phyloP scores from a whole-genome alignment of 805 yeast species.

The Zygosaccharomyces kombuchaensis region DNA sequence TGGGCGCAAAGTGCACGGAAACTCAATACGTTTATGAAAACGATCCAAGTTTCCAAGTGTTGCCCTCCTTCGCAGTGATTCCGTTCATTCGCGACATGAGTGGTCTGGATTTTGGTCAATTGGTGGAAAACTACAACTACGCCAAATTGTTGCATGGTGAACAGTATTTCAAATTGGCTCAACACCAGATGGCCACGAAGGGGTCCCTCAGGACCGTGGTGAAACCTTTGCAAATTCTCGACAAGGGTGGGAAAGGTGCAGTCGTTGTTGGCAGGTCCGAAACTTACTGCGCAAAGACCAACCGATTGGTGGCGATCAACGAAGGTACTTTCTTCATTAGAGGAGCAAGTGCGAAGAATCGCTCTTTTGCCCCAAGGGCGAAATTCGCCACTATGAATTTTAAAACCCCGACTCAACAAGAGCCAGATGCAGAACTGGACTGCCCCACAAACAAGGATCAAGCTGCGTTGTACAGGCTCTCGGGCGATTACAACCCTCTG shows the following conservation, averaged over 20 bases:
- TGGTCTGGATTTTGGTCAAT: constrained; percentile 51
- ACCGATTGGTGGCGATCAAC: constrained; percentile 69
- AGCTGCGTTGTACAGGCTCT: constrained; percentile 85
- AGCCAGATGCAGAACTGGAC: constrained; percentile 64
- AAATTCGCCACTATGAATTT: constrained; percentile 61
- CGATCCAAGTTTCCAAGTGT: constrained; percentile 68
- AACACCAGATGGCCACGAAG: constrained; percentile 62
- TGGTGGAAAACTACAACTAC: constrained; percentile 81
- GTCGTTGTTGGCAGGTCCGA: constrained; percentile 69
- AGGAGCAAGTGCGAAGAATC: constrained; percentile 55
- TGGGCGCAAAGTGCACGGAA: constrained; percentile 79
- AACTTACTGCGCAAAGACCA: constrained; percentile 61
- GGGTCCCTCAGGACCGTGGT: constrained; percentile 59
- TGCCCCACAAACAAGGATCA: constrained; percentile 62
- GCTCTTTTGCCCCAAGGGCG: constrained; percentile 44
- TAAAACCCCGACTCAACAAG: constrained; percentile 51
- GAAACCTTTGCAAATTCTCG: constrained; percentile 67
- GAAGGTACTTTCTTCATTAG: constrained; percentile 83
- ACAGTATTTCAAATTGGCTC: constrained; percentile 74
- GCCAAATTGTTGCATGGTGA: constrained; percentile 91
- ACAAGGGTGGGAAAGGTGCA: constrained; percentile 82
- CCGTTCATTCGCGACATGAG: constrained; percentile 69
- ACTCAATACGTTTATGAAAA: constrained; percentile 77
- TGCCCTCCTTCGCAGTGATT: constrained; percentile 88
- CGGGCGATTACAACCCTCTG: constrained; percentile 93